A percentile compares a stretch with the other conserved stretches of the same genome.
These are phyloP conservation scores for Cyberlindnera samutprakarnensis DNA, from an alignment of 805 yeast genomes.

Conservation along the genomic window DNA sequence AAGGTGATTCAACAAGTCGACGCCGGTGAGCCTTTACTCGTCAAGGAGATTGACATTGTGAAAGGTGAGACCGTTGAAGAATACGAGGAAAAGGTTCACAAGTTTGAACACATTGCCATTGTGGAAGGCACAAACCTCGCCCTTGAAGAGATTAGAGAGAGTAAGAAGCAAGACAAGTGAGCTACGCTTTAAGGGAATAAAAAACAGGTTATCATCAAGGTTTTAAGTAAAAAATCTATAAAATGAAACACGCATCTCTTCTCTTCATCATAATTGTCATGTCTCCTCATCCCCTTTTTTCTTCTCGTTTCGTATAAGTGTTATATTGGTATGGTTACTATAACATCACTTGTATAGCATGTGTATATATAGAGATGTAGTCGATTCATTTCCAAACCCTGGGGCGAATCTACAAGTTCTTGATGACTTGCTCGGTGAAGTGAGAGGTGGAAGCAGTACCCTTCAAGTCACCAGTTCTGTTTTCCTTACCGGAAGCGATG, in stretches of 20 bases:
- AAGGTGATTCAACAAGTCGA: slow-evolving; percentile 95
- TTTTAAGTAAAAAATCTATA: too few relatives aligned
- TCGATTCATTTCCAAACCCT: too few relatives aligned
- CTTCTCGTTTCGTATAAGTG: too few relatives aligned
- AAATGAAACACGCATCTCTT: too few relatives aligned
- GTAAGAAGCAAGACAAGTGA: neutral
- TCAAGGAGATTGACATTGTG: slow-evolving; percentile 63
- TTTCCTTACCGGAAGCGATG: slow-evolving; percentile 91
- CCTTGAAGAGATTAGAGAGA: slow-evolving; percentile 23
- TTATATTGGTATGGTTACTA: too few relatives aligned
- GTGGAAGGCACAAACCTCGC: slow-evolving; percentile 83
- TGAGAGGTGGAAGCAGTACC: slow-evolving; percentile 85
- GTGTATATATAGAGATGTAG: too few relatives aligned
- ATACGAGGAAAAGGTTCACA: slow-evolving; percentile 79
- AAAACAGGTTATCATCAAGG: too few relatives aligned
- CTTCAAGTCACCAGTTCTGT: slow-evolving; percentile 94
- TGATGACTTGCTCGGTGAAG: slow-evolving; percentile 89
- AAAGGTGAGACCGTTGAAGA: slow-evolving; percentile 72
- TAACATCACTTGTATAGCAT: too few relatives aligned
- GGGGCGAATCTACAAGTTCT: slow-evolving; percentile 31
- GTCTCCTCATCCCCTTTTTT: too few relatives aligned
- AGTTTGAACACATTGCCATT: slow-evolving; percentile 80
- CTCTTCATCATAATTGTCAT: too few relatives aligned
- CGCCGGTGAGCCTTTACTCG: slow-evolving; percentile 82
- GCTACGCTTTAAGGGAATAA: neutral